These are phyloP conservation scores for Vitis hybrid DNA, from an alignment of 177 flowering plant genomes.

Conservation along the genomic window DNA sequence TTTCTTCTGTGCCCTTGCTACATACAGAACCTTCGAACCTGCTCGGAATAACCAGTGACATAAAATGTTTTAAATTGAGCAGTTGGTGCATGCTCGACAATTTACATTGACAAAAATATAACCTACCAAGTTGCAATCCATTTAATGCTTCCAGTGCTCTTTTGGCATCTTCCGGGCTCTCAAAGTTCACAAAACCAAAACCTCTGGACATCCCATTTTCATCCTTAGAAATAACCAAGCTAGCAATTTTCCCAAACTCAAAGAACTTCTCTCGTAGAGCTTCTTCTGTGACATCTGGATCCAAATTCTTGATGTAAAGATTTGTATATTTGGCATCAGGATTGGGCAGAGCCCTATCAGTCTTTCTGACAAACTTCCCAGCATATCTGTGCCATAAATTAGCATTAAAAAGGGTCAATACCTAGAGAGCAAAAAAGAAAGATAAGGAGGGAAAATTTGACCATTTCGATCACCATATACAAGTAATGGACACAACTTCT, in stretches of 20 bases:
- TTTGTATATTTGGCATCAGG: conserved; percentile 71
- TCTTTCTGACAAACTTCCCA: conserved; percentile 57
- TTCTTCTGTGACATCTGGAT: conserved; percentile 60
- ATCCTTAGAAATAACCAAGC: conserved; percentile 58
- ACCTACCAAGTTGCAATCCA: conserved; percentile 68
- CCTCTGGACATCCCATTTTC: conserved; percentile 69
- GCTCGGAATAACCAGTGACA: conserved; percentile 3
- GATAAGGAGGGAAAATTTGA: not conserved
- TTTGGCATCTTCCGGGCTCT: conserved; percentile 69
- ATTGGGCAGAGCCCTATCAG: conserved; percentile 48
- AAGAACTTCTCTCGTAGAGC: conserved; percentile 58
- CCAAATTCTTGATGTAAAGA: conserved; percentile 80
- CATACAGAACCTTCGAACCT: conserved; percentile 79
- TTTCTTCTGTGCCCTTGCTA: conserved; percentile 87
- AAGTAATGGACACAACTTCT: not conserved
- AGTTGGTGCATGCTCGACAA: not conserved
- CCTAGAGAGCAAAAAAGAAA: not conserved
- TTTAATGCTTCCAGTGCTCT: conserved; percentile 67
- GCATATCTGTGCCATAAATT: conserved; percentile 51
- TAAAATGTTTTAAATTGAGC: not conserved
- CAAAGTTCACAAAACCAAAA: conserved; percentile 94
- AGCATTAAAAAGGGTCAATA: not conserved
- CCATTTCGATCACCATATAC: not conserved
- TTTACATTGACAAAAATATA: not conserved
- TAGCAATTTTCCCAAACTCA: conserved; percentile 68